Conservation (phyloP, 75 land plant species). For the Pinus tabuliformis region DNA sequence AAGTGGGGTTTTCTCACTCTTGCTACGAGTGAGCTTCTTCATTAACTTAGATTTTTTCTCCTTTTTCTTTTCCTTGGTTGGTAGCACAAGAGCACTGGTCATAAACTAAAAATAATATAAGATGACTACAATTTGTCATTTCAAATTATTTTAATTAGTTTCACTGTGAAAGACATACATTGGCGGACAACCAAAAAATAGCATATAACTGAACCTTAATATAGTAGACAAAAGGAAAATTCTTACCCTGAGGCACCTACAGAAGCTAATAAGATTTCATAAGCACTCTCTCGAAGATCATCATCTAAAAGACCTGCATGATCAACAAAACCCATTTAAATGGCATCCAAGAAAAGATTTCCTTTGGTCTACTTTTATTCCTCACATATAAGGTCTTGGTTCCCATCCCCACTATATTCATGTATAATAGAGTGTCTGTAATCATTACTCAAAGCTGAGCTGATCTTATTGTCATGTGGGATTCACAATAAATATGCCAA, state of each 20-base stretch:
- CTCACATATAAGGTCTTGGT: neutral
- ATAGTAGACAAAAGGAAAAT: slow-evolving; percentile 4
- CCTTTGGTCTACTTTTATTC: neutral
- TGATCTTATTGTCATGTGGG: neutral
- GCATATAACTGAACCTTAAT: neutral
- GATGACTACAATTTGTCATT: slow-evolving; percentile 1
- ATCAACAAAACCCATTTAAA: slow-evolving; percentile 13
- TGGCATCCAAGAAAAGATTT: neutral
- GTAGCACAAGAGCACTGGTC: slow-evolving; percentile 82
- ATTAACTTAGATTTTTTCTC: slow-evolving; percentile 81
- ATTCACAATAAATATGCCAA: neutral
- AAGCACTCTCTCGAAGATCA: slow-evolving; percentile 97
- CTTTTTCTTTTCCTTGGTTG: slow-evolving; percentile 91
- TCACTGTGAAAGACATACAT: neutral
- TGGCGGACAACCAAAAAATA: neutral
- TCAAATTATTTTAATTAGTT: slow-evolving; percentile 1
- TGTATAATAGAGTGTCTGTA: neutral
- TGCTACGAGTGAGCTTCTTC: slow-evolving; percentile 83
- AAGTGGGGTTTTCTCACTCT: slow-evolving; percentile 46
- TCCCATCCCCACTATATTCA: neutral
- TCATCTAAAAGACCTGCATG: slow-evolving; percentile 85
- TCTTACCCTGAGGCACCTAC: slow-evolving; percentile 94
- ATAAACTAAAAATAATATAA: neutral
- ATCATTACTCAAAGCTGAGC: neutral
- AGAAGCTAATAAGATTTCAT: slow-evolving; percentile 85